Base-by-base conservation (phyloP, 345 rosid genomes). In the Gossypium ekmanianum region DNA sequence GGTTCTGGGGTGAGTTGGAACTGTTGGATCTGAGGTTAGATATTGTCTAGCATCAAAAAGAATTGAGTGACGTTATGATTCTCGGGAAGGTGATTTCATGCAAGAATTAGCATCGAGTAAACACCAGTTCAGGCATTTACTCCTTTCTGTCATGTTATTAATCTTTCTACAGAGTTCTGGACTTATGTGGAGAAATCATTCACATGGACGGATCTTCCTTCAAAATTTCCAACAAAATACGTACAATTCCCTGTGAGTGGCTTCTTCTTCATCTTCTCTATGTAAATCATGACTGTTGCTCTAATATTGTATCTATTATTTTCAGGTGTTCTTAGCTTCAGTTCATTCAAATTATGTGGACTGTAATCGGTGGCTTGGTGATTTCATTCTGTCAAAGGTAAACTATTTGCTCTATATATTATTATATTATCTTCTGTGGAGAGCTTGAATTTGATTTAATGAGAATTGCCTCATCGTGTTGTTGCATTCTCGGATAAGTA, bases 341-440 rank as follows among this genome's bases (percentile, higher is more conserved):
- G 84, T 92, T 79, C 99, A 94, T 86, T 85, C 99, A 69, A 93
- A 91, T 80, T 91, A 90, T 74, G 98, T 94, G 54, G 98, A 94
- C 83, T 94, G 97, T 83, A 94, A 86, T 81, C 84, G 97, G 69
- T 93, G 99, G 99, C 92, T 93, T 80, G 98, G 98, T 67, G 98
- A 94, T 82, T 93, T 88, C 82, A 81, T 94, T 11, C 85, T 94
- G 22, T 94, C 99, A 69, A 94, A 94, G 99, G 98, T 91, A 57
- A 83, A 74, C 12, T 45, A 47, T 57, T 55, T 13, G 20, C 39
- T 68, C 2, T 57, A 41, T 56, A n/a, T 8, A 20, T 62, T 41
- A 12, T 24, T 47, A 68, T 68, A 45, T 14, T 1, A 9, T 24
- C 43, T 14, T 8, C 26, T 4, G 9, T 9, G 22, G 58, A 68